Evolutionary conservation across 2,329 filamentous ascomycete species (phyloP).

Genomic region (Endoconidiophora polonica): DNA sequence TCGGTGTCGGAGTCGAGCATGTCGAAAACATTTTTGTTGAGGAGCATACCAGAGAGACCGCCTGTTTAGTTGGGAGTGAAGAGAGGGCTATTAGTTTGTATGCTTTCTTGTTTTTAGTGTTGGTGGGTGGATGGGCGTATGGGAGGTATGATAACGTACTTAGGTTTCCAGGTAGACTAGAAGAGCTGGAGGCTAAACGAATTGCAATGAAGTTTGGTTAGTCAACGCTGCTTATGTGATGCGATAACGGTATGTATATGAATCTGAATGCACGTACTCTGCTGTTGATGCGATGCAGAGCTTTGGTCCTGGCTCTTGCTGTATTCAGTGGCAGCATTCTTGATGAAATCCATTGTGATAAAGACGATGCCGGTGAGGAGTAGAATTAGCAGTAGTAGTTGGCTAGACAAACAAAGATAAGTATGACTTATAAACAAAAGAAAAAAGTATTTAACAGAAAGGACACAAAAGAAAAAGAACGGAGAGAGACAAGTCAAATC

Average conservation of each 20-base stretch:
- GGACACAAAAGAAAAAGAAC: no score
- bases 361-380: no score
- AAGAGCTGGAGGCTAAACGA: not conserved
- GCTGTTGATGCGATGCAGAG: not conserved
- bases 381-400: not conserved
- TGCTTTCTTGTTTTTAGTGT: not conserved
- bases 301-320: conserved; percentile 7
- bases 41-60: conserved; percentile 13
- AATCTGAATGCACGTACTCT: not conserved
- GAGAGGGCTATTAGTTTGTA: conserved; percentile 1
- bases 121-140: not conserved
- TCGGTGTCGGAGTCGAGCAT: conserved; percentile 29
- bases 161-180: conserved; percentile 6
- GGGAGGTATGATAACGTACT: conserved; percentile 1
- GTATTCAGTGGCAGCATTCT: conserved; percentile 12
- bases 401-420: not conserved
- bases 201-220: not conserved
- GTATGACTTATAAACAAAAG: not conserved
- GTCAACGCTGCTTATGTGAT: no score
- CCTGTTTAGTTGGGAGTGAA: not conserved
- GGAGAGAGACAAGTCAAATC: no score
- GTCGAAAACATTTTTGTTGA: conserved; percentile 11
- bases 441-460: not conserved
- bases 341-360: conserved; percentile 10
- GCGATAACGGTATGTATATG: not conserved